Evolutionary conservation across 148 eudicot species (phyloP), one percentile per base, ranked within the genome.

Genomic region (Suaeda aralocaspica): DNA sequence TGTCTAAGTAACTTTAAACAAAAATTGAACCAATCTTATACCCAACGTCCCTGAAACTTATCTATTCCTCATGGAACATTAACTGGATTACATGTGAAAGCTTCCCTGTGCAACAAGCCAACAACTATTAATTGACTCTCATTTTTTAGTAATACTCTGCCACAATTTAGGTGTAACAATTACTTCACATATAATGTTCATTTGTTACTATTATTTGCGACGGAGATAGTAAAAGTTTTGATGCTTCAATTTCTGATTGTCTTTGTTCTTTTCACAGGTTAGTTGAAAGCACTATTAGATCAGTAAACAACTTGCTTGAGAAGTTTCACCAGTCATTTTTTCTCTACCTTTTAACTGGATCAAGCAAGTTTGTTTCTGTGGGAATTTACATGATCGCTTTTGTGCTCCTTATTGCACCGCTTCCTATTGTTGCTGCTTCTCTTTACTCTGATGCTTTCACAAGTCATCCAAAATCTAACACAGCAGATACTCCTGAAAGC

Each of bases 321-420:
- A 94, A 94, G 79, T 91, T 94, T 82, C 99, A 94, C 82, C 97
- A 91, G 72, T 94, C 99, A 72, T 94, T 91, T 70, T 94, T 94
- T 59, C 88, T 91, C 34, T 94, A 94, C 80, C 88, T 94, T 56
- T 72, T 94, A 70, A 87, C 97, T 16, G 88, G 88, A 3, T 84
- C 99, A 39, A 89, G 81, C 81, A 91, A 89, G 67, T 94, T 91
- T 59, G 92, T 91, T 64, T 94, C 99, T 21, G 97, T 94, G 49
- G 99, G 99, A 72, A 89, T 94, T 56, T 94, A 94, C 89, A 94
- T 94, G 99, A 91, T 94, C 30, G 84, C 91, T 58, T 94, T 94
- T 77, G 88, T 85, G 5, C 87, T 94, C 66, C 97, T 94, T 53
- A 74, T 94, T 68, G 97, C 96, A 70, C 97, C 99, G 46, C 85